These are phyloP conservation scores for Ophiobolus disseminans DNA, from an alignment of 2,329 filamentous ascomycete species.

Conservation along the genomic window DNA sequence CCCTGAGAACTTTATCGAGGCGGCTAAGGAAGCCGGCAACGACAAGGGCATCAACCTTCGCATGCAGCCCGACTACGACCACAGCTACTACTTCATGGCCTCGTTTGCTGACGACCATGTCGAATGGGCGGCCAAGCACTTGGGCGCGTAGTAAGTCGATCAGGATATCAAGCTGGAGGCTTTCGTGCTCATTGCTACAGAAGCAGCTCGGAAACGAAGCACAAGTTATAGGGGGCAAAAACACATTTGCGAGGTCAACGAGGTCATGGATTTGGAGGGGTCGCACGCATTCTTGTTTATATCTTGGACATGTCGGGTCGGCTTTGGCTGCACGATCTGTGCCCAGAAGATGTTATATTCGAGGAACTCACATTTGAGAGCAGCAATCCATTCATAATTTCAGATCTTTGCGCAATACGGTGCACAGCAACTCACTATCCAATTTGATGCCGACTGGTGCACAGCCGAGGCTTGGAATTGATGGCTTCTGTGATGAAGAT, in stretches of 20 bases:
- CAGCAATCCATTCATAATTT: no score
- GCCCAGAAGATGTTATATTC: no score
- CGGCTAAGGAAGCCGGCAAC: constrained; percentile 77
- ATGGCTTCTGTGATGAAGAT: background rate
- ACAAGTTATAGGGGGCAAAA: constrained; percentile 33
- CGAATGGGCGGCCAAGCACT: constrained; percentile 86
- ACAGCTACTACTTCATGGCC: constrained; percentile 97
- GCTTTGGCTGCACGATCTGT: no score
- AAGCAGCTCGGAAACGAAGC: constrained; percentile 36
- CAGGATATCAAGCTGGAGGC: constrained; percentile 1
- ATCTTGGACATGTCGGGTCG: no score
- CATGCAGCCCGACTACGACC: constrained; percentile 92
- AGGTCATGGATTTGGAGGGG: no score
- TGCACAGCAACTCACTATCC: no score
- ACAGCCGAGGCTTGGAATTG: no score
- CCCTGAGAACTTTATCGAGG: constrained; percentile 88
- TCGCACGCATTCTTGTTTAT: no score
- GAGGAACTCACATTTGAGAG: no score
- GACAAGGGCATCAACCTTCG: constrained; percentile 74
- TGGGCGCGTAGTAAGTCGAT: constrained; percentile 63
- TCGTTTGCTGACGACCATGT: constrained; percentile 90
- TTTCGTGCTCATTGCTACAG: constrained; percentile 39
- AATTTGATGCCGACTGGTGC: no score
- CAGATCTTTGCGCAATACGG: no score
- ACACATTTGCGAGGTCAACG: no score